Evolutionary conservation across 768 basidiomycete species (phyloP), one percentile per base, ranked within the genome.

Genomic region (Collybiopsis confluens): DNA sequence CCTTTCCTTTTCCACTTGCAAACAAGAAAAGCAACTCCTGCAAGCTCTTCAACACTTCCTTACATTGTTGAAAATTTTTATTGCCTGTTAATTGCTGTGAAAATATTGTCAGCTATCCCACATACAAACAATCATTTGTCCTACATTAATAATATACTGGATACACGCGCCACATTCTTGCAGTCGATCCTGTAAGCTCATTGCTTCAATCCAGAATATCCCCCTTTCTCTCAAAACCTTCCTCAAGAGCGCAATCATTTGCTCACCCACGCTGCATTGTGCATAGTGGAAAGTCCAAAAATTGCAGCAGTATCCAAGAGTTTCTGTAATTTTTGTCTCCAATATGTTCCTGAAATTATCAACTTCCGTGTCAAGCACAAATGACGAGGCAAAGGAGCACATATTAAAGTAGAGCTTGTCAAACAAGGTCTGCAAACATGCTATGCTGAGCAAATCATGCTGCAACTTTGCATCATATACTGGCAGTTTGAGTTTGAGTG

Each of bases 351-450:
- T 8, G 16, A 42, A 28, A 23, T 44, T 21, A 7, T 9, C 11
- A 0, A 56, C 50, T n/a, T 56, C 40, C 13, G 11, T 13, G n/a
- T 56, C 50, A 3, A 23, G 8, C 9, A 52, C 5, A 38, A 41
- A 52, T 1, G 55, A 56, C 3, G 49, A 56, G 5, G 28, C 21
- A 5, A 52, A 30, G 27, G 44, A 13, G 16, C 55, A 56, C 3
- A 52, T 52, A n/a, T 56, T 56, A 40, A 56, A 56, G 10, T 5
- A 16, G 2, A 56, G 49, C 4, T 40, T 30, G 2, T 47, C 15
- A 33, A 38, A 9, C 36, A 55, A 15, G 20, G 30, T 23, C 30
- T 26, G 16, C 44, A 49, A 55, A 18, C 35, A 48, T 15, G 23
- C n/a, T 5, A n/a, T 38, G 30, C 20, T 21, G 10, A 48, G 35